Evolutionary conservation across 495 filamentous ascomycete species (phyloP).

Genomic region (Penicillium canescens): DNA sequence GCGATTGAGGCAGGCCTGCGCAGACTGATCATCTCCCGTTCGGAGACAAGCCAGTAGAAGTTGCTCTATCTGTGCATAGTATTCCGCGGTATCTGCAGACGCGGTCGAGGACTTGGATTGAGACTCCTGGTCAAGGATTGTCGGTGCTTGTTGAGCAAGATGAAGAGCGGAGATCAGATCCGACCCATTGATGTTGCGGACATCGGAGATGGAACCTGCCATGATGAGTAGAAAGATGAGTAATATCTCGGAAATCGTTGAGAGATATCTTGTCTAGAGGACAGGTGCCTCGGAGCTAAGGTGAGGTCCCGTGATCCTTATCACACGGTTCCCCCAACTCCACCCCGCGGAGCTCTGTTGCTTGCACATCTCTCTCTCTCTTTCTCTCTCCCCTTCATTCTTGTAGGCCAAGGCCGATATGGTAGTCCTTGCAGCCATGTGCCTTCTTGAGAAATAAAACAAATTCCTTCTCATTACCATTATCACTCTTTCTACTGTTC

Average conservation of each 20-base stretch:
- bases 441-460: too few relatives aligned
- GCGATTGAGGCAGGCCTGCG: conserved; percentile 68
- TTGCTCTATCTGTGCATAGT: conserved; percentile 83
- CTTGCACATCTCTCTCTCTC: not conserved
- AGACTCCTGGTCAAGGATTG: conserved; percentile 57
- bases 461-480: not conserved
- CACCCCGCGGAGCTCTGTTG: conserved; percentile 11
- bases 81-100: conserved; percentile 64
- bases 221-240: conserved; percentile 10
- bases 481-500: not conserved
- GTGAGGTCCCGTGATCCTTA: conserved; percentile 28
- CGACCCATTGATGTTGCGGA: conserved; percentile 28
- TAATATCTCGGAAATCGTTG: not conserved
- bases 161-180: conserved; percentile 57
- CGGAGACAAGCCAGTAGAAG: conserved; percentile 82
- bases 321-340: conserved; percentile 15
- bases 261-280: not conserved
- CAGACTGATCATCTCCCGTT: conserved; percentile 78
- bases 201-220: conserved; percentile 11
- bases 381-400: not conserved
- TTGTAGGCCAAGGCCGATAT: not conserved
- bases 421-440: not conserved
- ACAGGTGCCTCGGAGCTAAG: conserved; percentile 1
- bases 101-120: conserved; percentile 40
- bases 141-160: conserved; percentile 76